These are phyloP conservation scores for Lipomyces sp. DNA, from an alignment of 805 yeast species.

Conservation along the genomic window DNA sequence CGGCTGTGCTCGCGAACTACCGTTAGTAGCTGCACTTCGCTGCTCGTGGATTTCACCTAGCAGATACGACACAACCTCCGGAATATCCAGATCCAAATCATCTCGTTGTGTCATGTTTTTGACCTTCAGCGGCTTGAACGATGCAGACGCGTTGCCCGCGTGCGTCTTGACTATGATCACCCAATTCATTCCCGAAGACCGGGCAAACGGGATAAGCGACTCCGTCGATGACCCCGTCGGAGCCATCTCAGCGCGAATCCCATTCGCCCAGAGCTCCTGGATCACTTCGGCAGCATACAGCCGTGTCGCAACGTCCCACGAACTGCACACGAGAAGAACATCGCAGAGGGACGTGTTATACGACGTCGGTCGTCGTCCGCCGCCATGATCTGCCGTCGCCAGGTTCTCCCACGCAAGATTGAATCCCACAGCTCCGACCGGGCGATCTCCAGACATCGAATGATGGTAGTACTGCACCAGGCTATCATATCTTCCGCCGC, in stretches of 20 bases:
- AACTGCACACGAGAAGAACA: slow-evolving; percentile 57
- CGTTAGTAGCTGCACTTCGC: slow-evolving; percentile 5
- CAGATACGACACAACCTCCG: slow-evolving; percentile 56
- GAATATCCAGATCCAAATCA: slow-evolving; percentile 71
- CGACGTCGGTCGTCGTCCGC: slow-evolving; percentile 1
- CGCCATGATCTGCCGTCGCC: slow-evolving; percentile 43
- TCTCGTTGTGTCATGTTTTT: slow-evolving; percentile 56
- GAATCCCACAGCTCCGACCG: slow-evolving; percentile 75
- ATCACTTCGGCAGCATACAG: slow-evolving; percentile 64
- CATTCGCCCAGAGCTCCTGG: slow-evolving; percentile 66
- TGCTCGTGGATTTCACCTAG: slow-evolving; percentile 36
- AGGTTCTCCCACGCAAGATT: slow-evolving; percentile 72
- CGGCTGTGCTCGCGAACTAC: not conserved
- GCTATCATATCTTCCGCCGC: slow-evolving; percentile 91
- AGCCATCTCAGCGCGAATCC: slow-evolving; percentile 70
- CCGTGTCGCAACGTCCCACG: slow-evolving; percentile 53
- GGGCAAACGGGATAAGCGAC: slow-evolving; percentile 62
- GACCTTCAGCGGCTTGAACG: slow-evolving; percentile 73
- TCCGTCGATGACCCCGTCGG: slow-evolving; percentile 46
- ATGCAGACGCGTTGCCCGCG: slow-evolving; percentile 40
- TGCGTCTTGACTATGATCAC: slow-evolving; percentile 69
- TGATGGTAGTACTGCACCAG: slow-evolving; percentile 66
- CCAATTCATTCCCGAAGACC: slow-evolving; percentile 69
- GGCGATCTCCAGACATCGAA: slow-evolving; percentile 41
- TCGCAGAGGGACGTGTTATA: slow-evolving; percentile 32